A percentile compares a stretch with the other conserved stretches of the same genome.
Conservation (phyloP, 2,329 filamentous ascomycete species). For the Botrytis sinoallii region DNA sequence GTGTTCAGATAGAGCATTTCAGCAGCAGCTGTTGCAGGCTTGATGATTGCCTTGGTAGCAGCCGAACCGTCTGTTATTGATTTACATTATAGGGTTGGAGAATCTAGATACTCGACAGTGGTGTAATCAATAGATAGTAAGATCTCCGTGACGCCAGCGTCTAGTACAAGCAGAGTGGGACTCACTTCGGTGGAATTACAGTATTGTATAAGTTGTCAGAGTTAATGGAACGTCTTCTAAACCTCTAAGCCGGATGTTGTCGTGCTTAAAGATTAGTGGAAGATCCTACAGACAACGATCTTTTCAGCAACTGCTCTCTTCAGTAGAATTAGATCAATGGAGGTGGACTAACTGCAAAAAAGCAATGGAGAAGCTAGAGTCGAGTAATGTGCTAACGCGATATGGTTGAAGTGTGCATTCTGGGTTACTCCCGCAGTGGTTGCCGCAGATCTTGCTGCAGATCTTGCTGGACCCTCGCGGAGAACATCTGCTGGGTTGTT, state of each 20-base stretch:
- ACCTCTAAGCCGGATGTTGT: background rate
- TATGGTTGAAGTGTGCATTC: background rate
- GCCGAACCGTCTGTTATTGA: background rate
- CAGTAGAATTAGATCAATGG: fast-evolving
- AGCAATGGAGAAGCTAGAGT: background rate
- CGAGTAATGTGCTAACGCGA: background rate
- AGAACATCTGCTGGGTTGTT: background rate
- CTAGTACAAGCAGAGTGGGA: background rate
- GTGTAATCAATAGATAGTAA: background rate
- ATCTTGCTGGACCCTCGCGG: background rate
- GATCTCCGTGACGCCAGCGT: fast-evolving
- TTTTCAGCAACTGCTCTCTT: background rate
- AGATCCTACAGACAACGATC: background rate
- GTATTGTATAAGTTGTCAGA: no score
- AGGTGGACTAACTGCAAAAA: background rate
- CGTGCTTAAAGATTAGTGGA: background rate
- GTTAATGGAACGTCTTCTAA: background rate
- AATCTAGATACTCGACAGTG: background rate
- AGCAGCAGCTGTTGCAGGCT: background rate
- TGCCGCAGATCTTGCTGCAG: background rate
- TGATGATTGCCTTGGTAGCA: background rate
- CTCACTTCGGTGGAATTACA: background rate
- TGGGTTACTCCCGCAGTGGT: background rate
- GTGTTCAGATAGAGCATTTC: background rate
- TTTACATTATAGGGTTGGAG: background rate